phyloP scores from a whole-genome alignment of 1,284 basidiomycete genomes.

The Termitomyces sp. region DNA sequence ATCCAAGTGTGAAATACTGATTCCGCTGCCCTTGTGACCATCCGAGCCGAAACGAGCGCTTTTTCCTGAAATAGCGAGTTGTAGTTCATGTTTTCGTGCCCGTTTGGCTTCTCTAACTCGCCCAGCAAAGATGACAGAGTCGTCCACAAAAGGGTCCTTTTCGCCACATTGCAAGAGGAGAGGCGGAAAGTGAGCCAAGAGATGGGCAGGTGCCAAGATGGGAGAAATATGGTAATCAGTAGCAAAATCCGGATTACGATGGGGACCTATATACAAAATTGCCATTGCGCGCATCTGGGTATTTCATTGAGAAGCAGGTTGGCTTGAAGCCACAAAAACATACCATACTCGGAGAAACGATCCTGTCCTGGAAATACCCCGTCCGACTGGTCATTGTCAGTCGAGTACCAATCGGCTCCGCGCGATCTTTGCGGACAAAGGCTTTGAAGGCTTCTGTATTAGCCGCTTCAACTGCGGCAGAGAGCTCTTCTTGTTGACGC shows the following conservation, averaged over 20 bases:
- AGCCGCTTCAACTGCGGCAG: slow-evolving; percentile 45
- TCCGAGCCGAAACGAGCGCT: slow-evolving; percentile 52
- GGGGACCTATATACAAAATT: slow-evolving; percentile 92
- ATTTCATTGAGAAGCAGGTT: slow-evolving; percentile 7
- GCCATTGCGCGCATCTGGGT: slow-evolving; percentile 96
- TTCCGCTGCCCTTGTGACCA: slow-evolving; percentile 42
- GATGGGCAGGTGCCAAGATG: slow-evolving; percentile 77
- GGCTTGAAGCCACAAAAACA: slow-evolving; percentile 24
- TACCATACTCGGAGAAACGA: slow-evolving; percentile 90
- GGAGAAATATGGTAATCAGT: slow-evolving; percentile 95
- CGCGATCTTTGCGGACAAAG: slow-evolving; percentile 23
- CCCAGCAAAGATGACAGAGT: slow-evolving; percentile 92
- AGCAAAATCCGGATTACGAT: slow-evolving; percentile 87
- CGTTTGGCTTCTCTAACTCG: slow-evolving; percentile 90
- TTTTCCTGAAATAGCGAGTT: slow-evolving; percentile 50
- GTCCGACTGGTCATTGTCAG: slow-evolving; percentile 95
- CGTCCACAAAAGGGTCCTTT: slow-evolving; percentile 95
- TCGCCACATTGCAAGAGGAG: slow-evolving; percentile 91
- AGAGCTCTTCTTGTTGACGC: slow-evolving; percentile 44
- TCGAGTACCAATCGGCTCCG: slow-evolving; percentile 71
- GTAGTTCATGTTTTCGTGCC: slow-evolving; percentile 66
- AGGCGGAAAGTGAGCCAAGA: slow-evolving; percentile 91
- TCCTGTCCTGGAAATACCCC: slow-evolving; percentile 90
- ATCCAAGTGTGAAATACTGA: slow-evolving; percentile 24
- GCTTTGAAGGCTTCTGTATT: slow-evolving; percentile 38